Conservation (phyloP, 768 basidiomycete genomes). For the Coprinopsis cinerea region DNA sequence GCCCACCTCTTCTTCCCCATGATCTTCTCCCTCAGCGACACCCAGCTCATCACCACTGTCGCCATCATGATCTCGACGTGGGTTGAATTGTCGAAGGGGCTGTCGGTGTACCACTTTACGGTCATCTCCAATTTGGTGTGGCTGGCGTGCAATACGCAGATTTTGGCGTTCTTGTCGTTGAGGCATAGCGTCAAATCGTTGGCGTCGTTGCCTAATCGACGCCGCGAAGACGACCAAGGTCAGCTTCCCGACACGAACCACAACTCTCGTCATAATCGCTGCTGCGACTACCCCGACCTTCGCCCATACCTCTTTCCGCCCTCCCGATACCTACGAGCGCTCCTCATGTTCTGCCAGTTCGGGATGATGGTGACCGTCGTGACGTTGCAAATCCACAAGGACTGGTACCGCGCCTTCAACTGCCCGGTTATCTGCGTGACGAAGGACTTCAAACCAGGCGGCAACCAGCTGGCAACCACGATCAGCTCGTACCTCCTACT, state of each 20-base stretch:
- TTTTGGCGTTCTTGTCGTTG: conserved; percentile 3
- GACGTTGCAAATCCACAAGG: conserved; percentile 1
- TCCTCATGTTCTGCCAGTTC: conserved; percentile 2
- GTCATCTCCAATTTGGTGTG: conserved; percentile 1
- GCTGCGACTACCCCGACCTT: neutral
- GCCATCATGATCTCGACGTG: conserved; percentile 2
- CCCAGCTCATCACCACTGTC: conserved; percentile 6
- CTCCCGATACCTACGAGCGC: neutral
- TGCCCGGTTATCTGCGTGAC: conserved; percentile 2
- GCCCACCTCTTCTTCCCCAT: conserved; percentile 4
- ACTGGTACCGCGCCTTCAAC: neutral
- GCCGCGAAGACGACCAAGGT: no score
- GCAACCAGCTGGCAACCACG: neutral
- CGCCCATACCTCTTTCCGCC: neutral
- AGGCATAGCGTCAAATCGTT: neutral
- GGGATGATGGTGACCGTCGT: neutral
- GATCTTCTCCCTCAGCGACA: conserved; percentile 8
- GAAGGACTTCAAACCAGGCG: conserved; percentile 2
- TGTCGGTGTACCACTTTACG: conserved; percentile 8
- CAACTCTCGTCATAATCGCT: neutral
- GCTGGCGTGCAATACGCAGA: conserved; percentile 6
- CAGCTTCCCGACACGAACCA: neutral
- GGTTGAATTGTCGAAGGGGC: conserved; percentile 1
- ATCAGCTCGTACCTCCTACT: neutral
- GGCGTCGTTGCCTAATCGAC: neutral